Percentiles rank a stretch among this genome's conserved stretches.
Conservation (phyloP, 805 yeast genomes). For the Kluyveromyces wickerhamii region DNA sequence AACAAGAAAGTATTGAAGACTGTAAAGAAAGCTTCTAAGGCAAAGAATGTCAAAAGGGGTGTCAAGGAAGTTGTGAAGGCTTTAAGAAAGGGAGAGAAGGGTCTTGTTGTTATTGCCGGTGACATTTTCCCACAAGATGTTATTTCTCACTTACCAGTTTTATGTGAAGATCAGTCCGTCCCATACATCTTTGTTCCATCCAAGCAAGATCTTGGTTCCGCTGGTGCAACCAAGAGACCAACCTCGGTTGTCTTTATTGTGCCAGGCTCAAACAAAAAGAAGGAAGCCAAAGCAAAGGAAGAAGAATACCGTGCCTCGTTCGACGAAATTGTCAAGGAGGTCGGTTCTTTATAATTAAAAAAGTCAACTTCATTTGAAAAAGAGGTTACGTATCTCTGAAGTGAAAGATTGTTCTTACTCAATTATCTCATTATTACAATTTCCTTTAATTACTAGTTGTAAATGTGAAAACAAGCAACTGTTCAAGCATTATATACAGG, state of each 20-base stretch:
- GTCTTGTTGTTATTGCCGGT: slow-evolving; percentile 92
- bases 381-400: no score
- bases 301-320: slow-evolving; percentile 87
- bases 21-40: slow-evolving; percentile 95
- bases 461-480: no score
- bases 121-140: slow-evolving; percentile 98
- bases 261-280: slow-evolving; percentile 88
- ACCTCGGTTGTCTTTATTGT: slow-evolving; percentile 96
- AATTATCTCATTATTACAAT: no score
- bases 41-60: slow-evolving; percentile 97
- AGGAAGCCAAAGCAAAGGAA: slow-evolving; percentile 57
- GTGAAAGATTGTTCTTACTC: no score
- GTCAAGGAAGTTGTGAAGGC: slow-evolving; percentile 98
- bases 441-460: no score
- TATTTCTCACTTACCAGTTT: slow-evolving; percentile 92
- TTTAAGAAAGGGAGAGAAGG: slow-evolving; percentile 95
- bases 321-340: slow-evolving; percentile 93
- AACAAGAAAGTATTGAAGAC: slow-evolving; percentile 94
- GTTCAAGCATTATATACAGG: no score
- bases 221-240: slow-evolving; percentile 99
- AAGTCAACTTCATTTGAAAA: no score
- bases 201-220: slow-evolving; percentile 96
- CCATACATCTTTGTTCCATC: slow-evolving; percentile 94
- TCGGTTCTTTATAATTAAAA: slow-evolving; percentile 34
- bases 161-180: slow-evolving; percentile 89